Evolutionary conservation across 176 grass and related monocot species (phyloP).

Genomic region (Raddia guianensis): DNA sequence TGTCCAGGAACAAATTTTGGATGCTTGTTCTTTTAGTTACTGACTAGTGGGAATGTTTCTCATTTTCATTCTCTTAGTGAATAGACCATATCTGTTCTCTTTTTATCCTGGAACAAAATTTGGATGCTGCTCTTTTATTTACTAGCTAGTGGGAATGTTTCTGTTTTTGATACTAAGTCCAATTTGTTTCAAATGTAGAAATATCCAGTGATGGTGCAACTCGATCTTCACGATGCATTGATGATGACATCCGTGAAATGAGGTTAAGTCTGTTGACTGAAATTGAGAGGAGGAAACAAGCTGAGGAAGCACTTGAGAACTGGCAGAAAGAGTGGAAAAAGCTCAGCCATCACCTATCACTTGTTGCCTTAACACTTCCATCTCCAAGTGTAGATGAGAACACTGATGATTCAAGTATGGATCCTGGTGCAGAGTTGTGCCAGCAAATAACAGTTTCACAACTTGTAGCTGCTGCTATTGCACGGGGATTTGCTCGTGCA

Average conservation of each 20-base stretch:
- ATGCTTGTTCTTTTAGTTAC: conserved; percentile 8
- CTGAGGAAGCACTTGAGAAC: conserved; percentile 74
- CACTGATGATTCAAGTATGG: conserved; percentile 51
- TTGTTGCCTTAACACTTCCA: conserved; percentile 63
- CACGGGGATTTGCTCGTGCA: conserved; percentile 57
- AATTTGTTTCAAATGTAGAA: conserved; percentile 55
- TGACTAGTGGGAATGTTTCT: neutral
- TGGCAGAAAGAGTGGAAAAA: conserved; percentile 80
- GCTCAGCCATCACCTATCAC: conserved; percentile 71
- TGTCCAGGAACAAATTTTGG: neutral
- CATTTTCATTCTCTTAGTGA: neutral
- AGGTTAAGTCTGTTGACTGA: conserved; percentile 76
- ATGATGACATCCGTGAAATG: conserved; percentile 83
- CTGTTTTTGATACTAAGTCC: conserved; percentile 21
- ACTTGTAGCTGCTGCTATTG: conserved; percentile 70
- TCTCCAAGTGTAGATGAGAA: conserved; percentile 44
- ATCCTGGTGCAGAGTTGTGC: conserved; percentile 75
- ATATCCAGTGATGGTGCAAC: conserved; percentile 79
- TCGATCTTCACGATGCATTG: conserved; percentile 45
- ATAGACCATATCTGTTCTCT: neutral
- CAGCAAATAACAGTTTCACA: conserved; percentile 79
- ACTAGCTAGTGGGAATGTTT: neutral
- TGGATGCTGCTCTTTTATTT: neutral
- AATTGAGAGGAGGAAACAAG: conserved; percentile 78
- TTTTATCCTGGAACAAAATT: neutral